Conservation (phyloP, 495 filamentous ascomycete species). For the Aspergillus avenaceus region DNA sequence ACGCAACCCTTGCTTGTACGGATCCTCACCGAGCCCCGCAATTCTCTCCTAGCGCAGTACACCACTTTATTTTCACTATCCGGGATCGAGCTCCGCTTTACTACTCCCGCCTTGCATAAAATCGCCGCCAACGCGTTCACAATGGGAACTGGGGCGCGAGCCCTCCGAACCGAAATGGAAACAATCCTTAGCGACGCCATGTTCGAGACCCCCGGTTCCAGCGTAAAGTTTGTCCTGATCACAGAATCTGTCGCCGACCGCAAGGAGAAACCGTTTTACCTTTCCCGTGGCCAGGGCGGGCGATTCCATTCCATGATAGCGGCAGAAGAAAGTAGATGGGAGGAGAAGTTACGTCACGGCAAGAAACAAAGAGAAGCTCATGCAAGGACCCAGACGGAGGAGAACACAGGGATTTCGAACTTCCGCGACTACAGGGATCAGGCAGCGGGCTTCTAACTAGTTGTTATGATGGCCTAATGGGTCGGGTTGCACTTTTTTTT, state of each 20-base stretch:
- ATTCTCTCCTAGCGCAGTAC: slow-evolving; percentile 82
- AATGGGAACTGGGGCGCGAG: slow-evolving; percentile 86
- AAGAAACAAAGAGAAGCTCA: slow-evolving; percentile 29
- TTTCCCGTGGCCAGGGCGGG: slow-evolving; percentile 56
- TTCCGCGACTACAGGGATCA: slow-evolving; percentile 55
- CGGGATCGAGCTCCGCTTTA: slow-evolving; percentile 79
- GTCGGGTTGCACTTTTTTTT: no score
- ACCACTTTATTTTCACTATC: slow-evolving; percentile 78
- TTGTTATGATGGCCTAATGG: no score
- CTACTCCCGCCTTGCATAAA: slow-evolving; percentile 69
- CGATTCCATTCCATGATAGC: slow-evolving; percentile 56
- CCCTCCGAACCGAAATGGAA: slow-evolving; percentile 85
- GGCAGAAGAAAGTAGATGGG: slow-evolving; percentile 62
- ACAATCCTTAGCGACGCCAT: slow-evolving; percentile 80
- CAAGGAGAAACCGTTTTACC: slow-evolving; percentile 56
- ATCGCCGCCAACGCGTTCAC: slow-evolving; percentile 68
- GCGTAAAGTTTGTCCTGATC: slow-evolving; percentile 68
- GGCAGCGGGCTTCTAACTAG: slow-evolving; percentile 24
- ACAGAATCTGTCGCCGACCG: slow-evolving; percentile 67
- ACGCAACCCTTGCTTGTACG: slow-evolving; percentile 73
- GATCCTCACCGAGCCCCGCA: slow-evolving; percentile 88
- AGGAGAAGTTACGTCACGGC: slow-evolving; percentile 34
- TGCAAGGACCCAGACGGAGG: slow-evolving; percentile 18
- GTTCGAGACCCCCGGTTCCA: slow-evolving; percentile 81
- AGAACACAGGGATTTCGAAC: slow-evolving; percentile 26